These are phyloP conservation scores for Podaxis carcinomalis DNA, from an alignment of 768 basidiomycete species.

Conservation along the genomic window DNA sequence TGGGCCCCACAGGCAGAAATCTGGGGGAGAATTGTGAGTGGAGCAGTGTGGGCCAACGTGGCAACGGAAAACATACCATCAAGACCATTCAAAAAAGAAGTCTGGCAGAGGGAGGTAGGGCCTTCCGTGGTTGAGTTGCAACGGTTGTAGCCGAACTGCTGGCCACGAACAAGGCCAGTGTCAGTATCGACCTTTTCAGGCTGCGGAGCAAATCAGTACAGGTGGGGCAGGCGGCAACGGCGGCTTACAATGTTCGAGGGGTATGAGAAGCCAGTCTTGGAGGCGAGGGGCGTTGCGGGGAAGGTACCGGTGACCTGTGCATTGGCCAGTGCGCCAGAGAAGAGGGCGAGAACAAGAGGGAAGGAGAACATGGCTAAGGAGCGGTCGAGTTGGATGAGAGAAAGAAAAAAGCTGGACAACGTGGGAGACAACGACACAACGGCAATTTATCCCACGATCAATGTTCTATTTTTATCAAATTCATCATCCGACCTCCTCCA, in stretches of 20 bases:
- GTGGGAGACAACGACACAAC: constrained; percentile 1
- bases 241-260: constrained; percentile 35
- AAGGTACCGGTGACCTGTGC: constrained; percentile 27
- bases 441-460: background rate
- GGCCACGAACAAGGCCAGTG: constrained; percentile 25
- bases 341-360: constrained; percentile 17
- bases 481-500: background rate
- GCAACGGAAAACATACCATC: constrained; percentile 25
- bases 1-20: constrained; percentile 70
- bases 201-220: constrained; percentile 13
- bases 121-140: constrained; percentile 66
- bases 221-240: background rate
- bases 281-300: constrained; percentile 36
- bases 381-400: background rate
- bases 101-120: constrained; percentile 58
- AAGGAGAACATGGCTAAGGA: constrained; percentile 6
- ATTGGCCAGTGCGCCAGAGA: constrained; percentile 16
- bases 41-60: background rate
- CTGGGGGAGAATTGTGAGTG: constrained; percentile 24
- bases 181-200: constrained; percentile 28
- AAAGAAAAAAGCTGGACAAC: background rate
- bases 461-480: background rate
- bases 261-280: constrained; percentile 33
- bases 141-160: constrained; percentile 59
- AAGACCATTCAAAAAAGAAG: constrained; percentile 48